A percentile compares a stretch with the other conserved stretches of the same genome.
These are phyloP conservation scores for Pythium rhizo-oryzae DNA, from an alignment of 352 stramenopile genomes.

Conservation along the genomic window DNA sequence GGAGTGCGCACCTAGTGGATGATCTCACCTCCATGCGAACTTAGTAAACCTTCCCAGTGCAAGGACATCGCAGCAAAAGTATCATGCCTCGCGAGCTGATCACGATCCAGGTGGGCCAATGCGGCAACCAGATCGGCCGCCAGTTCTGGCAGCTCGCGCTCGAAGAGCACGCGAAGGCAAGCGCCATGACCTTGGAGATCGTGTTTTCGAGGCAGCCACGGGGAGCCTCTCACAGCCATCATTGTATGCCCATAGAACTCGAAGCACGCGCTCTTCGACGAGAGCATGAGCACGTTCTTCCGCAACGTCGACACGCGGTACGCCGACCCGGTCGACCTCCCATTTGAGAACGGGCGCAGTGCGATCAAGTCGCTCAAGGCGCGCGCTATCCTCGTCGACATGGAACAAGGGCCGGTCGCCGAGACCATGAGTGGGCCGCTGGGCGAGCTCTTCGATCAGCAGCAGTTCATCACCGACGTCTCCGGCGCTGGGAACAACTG, in stretches of 20 bases:
- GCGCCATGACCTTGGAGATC: neutral
- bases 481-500: slow-evolving; percentile 94
- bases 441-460: slow-evolving; percentile 89
- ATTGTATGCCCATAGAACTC: slow-evolving; percentile 34
- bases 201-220: too few species aligned
- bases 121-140: slow-evolving; percentile 93
- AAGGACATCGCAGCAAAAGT: neutral
- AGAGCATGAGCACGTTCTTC: slow-evolving; percentile 94
- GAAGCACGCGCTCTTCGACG: slow-evolving; percentile 72
- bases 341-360: slow-evolving; percentile 40
- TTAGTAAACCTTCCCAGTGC: slow-evolving; percentile 2
- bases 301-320: slow-evolving; percentile 85
- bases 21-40: neutral
- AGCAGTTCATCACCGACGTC: slow-evolving; percentile 89
- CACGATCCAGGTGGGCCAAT: slow-evolving; percentile 93
- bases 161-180: slow-evolving; percentile 85
- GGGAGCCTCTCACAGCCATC: neutral
- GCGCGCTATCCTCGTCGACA: slow-evolving; percentile 92
- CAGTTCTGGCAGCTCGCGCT: slow-evolving; percentile 93
- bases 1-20: neutral
- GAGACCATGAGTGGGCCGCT: slow-evolving; percentile 84
- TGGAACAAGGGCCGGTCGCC: slow-evolving; percentile 89
- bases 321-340: slow-evolving; percentile 52
- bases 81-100: slow-evolving; percentile 87
- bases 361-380: slow-evolving; percentile 69